A percentile compares a stretch with the other conserved stretches of the same genome.
phyloP scores from a whole-genome alignment of 345 rosid genomes.

The Cardamine chenopodiifolia region DNA sequence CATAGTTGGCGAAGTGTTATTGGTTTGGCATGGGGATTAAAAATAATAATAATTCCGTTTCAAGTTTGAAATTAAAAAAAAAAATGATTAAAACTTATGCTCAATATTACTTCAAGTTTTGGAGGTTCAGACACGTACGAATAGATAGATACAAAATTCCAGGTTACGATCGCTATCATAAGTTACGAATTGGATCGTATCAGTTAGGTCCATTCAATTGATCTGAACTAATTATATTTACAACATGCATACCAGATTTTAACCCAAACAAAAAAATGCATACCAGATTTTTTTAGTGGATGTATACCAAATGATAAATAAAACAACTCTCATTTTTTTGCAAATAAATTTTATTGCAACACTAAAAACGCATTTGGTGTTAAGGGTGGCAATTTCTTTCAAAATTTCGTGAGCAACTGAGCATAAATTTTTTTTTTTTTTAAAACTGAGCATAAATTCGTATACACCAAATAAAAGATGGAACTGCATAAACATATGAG shows the following conservation, averaged over 20 bases:
- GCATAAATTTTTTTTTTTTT: too few species aligned
- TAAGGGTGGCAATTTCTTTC: not conserved
- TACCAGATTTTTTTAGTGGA: too few species aligned
- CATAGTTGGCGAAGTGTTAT: conserved; percentile 3
- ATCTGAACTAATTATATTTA: too few species aligned
- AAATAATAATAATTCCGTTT: not conserved
- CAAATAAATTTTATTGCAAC: not conserved
- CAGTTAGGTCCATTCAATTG: not conserved
- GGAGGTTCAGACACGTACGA: conserved; percentile 7
- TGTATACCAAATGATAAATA: too few species aligned
- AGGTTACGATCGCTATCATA: conserved; percentile 32
- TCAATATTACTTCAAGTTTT: not conserved
- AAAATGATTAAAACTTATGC: not conserved
- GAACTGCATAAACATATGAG: not conserved
- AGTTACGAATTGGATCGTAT: not conserved
- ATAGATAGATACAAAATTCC: not conserved
- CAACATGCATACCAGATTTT: too few species aligned
- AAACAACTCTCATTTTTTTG: not conserved
- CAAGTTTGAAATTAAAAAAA: not conserved
- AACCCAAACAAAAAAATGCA: too few species aligned
- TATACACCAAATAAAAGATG: not conserved
- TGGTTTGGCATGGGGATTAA: not conserved
- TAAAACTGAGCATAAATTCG: not conserved
- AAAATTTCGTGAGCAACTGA: not conserved
- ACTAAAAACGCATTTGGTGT: not conserved